Percentiles rank a stretch among this genome's conserved stretches.
Evolutionary conservation across 768 basidiomycete genomes (phyloP).

Genomic region (Auricularia sp.): DNA sequence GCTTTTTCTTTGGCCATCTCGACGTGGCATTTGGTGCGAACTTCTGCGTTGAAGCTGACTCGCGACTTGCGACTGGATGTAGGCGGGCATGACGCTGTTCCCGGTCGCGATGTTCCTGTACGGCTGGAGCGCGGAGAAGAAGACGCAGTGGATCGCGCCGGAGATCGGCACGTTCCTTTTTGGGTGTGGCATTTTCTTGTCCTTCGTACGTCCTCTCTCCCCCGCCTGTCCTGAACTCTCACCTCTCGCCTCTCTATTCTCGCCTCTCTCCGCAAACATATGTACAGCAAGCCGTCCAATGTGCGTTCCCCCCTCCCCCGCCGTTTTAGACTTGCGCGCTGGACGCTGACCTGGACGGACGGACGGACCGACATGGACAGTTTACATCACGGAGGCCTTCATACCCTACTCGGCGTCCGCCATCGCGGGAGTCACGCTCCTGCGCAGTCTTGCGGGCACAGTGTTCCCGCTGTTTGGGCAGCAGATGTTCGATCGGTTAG

Average conservation of each 20-base stretch:
- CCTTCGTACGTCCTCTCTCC: not conserved
- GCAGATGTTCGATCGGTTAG: constrained; percentile 1
- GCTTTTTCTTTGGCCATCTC: too few species aligned
- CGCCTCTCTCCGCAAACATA: too few species aligned
- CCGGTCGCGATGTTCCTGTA: not conserved
- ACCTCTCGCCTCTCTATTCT: not conserved
- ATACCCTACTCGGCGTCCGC: constrained; percentile 5
- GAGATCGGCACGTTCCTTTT: not conserved
- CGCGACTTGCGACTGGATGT: not conserved
- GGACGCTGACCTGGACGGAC: too few species aligned
- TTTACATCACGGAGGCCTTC: not conserved
- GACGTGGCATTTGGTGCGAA: too few species aligned
- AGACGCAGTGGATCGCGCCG: constrained; percentile 1
- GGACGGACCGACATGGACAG: not conserved
- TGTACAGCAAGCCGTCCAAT: not conserved
- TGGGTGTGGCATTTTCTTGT: not conserved
- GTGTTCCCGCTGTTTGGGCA: constrained; percentile 5
- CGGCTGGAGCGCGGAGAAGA: not conserved
- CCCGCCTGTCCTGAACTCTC: too few species aligned
- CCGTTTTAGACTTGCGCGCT: too few species aligned
- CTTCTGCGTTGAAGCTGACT: not conserved
- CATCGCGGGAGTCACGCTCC: constrained; percentile 1
- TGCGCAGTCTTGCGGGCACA: constrained; percentile 3
- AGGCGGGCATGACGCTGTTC: constrained; percentile 5
- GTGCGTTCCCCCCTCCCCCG: not conserved